These are phyloP conservation scores for Aspergillus campestris DNA, from an alignment of 495 filamentous ascomycete genomes.

Conservation along the genomic window DNA sequence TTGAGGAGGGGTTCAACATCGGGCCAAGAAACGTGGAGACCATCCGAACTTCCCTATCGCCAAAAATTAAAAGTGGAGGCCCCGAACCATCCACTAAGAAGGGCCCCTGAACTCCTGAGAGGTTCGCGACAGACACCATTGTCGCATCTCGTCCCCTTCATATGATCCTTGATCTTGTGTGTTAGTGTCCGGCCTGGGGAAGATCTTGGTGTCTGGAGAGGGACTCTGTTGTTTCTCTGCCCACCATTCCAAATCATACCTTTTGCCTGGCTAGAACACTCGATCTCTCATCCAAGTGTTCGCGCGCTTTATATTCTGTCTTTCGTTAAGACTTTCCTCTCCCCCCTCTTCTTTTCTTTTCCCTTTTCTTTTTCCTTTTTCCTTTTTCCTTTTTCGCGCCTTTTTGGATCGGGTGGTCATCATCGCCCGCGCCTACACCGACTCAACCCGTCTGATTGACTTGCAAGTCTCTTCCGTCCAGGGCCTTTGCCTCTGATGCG, in stretches of 20 bases:
- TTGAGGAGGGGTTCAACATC: too few species aligned
- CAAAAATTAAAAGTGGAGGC: conserved; percentile 6
- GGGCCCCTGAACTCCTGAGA: conserved; percentile 11
- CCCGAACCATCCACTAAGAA: conserved; percentile 10
- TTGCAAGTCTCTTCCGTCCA: background rate
- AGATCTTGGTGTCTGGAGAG: conserved; percentile 3
- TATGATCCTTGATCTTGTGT: conserved; percentile 13
- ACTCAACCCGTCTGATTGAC: background rate
- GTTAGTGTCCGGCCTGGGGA: conserved; percentile 5
- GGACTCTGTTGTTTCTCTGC: too few species aligned
- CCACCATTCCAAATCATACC: too few species aligned
- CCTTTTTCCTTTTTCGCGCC: conserved; percentile 1
- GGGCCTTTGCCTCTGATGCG: conserved; percentile 27
- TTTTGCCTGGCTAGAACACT: too few species aligned
- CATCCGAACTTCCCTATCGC: background rate
- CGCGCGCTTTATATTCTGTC: conserved; percentile 1
- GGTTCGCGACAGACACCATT: conserved; percentile 6
- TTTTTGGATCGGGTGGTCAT: background rate
- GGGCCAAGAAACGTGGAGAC: conserved; percentile 2
- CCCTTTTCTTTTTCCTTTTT: background rate
- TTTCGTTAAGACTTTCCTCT: conserved; percentile 4
- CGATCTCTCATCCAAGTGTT: background rate
- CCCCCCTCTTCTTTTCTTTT: conserved; percentile 7
- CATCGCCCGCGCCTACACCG: background rate
- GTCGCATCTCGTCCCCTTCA: too few species aligned